Percentiles rank a stretch among this genome's conserved stretches.
These are phyloP conservation scores for Aspergillus mulundensis DNA, from an alignment of 495 filamentous ascomycete species.

Conservation along the genomic window DNA sequence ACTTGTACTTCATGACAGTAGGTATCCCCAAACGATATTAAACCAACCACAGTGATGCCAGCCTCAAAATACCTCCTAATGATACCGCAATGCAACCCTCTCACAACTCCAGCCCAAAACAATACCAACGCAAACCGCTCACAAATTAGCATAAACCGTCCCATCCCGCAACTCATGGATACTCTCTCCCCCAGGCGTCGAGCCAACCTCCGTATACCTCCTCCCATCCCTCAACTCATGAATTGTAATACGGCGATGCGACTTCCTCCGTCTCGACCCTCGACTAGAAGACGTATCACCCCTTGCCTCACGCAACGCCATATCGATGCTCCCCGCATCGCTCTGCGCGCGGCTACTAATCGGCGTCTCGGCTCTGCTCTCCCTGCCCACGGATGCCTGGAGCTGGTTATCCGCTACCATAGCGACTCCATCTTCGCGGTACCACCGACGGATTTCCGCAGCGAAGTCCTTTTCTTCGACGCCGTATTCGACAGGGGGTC, in stretches of 20 bases:
- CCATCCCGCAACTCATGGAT: slow-evolving; percentile 46
- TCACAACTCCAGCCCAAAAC: neutral
- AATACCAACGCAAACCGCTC: slow-evolving; percentile 6
- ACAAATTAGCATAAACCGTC: slow-evolving; percentile 42
- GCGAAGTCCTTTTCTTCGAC: slow-evolving; percentile 55
- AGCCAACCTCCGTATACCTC: slow-evolving; percentile 41
- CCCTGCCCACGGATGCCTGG: slow-evolving; percentile 35
- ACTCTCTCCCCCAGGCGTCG: slow-evolving; percentile 30
- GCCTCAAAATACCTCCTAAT: neutral
- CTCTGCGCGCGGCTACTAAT: slow-evolving; percentile 31
- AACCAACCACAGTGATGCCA: neutral
- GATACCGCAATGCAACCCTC: neutral
- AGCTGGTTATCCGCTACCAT: slow-evolving; percentile 38
- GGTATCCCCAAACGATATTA: neutral
- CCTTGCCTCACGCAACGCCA: slow-evolving; percentile 14
- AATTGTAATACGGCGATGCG: slow-evolving; percentile 36
- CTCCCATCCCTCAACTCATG: slow-evolving; percentile 44
- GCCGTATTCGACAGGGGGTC: slow-evolving; percentile 63
- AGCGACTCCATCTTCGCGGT: slow-evolving; percentile 28
- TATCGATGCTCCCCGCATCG: slow-evolving; percentile 33
- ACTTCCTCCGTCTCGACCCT: slow-evolving; percentile 32
- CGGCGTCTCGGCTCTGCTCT: slow-evolving; percentile 30
- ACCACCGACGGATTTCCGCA: slow-evolving; percentile 47
- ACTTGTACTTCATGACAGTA: neutral
- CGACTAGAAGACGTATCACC: slow-evolving; percentile 26